Evolutionary conservation across 2,329 filamentous ascomycete species (phyloP).

Genomic region (Sporothrix protearum): DNA sequence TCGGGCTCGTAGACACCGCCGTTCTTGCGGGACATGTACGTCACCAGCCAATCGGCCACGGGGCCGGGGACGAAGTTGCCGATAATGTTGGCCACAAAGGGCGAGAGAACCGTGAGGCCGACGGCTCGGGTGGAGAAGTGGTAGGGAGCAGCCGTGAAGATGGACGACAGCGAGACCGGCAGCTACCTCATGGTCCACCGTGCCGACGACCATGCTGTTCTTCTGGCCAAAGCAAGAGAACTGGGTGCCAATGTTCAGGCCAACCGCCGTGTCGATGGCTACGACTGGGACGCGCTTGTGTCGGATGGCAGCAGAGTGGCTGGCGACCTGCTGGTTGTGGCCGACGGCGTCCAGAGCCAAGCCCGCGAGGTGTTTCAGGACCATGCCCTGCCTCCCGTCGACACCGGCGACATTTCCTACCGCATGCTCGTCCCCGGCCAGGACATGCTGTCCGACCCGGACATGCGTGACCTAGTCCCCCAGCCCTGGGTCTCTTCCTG

Average conservation of each 20-base stretch:
- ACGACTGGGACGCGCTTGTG: constrained; percentile 31
- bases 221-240: constrained; percentile 30
- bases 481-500: constrained; percentile 35
- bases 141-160: constrained; percentile 43
- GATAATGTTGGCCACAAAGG: constrained; percentile 40
- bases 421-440: constrained; percentile 33
- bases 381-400: constrained; percentile 30
- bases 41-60: constrained; percentile 39
- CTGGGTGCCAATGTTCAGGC: constrained; percentile 31
- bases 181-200: constrained; percentile 38
- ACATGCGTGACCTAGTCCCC: constrained; percentile 31
- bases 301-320: constrained; percentile 28
- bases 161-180: constrained; percentile 28
- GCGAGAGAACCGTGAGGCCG: constrained; percentile 39
- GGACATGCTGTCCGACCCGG: constrained; percentile 33
- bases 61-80: constrained; percentile 35
- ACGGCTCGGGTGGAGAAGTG: constrained; percentile 37
- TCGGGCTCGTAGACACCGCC: constrained; percentile 46
- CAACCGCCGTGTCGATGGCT: constrained; percentile 29
- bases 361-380: constrained; percentile 31
- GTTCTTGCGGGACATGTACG: constrained; percentile 40
- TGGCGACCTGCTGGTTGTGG: constrained; percentile 30
- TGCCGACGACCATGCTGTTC: constrained; percentile 36
- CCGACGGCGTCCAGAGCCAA: constrained; percentile 33
- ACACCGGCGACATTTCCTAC: constrained; percentile 38